Base-by-base conservation (phyloP, 1,284 basidiomycete genomes). In the Earliella scabrosa region DNA sequence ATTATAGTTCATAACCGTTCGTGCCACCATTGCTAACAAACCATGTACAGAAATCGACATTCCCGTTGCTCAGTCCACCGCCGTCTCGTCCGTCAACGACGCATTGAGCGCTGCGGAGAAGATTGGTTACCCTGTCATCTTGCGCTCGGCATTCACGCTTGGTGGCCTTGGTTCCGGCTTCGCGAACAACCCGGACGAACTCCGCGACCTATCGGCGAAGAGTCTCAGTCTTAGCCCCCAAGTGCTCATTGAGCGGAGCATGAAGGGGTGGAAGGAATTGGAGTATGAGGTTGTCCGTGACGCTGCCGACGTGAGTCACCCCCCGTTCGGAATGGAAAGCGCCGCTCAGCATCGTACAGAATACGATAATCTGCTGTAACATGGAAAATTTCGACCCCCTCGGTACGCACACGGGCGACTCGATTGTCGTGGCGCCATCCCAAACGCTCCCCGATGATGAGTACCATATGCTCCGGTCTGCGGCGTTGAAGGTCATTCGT, bases 251-350 rank as follows among this genome's bases (percentile, higher is more conserved):
- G 97, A 99, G 76, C 93, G 95, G 66, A 95, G 92, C 68, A 92
- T 99, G 87, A 98, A 98, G 77, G 97, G 97, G 44, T 99, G 97
- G 97, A 99, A 99, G 74, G 97, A 99, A 79, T 84, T 98, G 66
- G 97, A 99, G 77, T 99, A 99, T 70, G 97, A 99, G 75, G 97
- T 99, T 54, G 96, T 99, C 66, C 92, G 97, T 61, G 97, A 99
- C 74, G 95, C 87, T 66, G 94, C 94, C 50, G 95, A 99, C 72
- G 89, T 90, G 73, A 64, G 87, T 84, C 13, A 11, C 43, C 59
- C 38, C 38, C 45, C 44, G 54, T 54, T 6, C 32, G 13, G 45
- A 26, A 32, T 40, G 26, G 21, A 26, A 6, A 36, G 32, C 51
- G 26, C 24, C 41, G 13, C 47, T 52, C 36, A 56, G 20, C 47